Base-by-base conservation (phyloP, 2,329 filamentous ascomycete genomes). In the Hymenoscyphus repandus region DNA sequence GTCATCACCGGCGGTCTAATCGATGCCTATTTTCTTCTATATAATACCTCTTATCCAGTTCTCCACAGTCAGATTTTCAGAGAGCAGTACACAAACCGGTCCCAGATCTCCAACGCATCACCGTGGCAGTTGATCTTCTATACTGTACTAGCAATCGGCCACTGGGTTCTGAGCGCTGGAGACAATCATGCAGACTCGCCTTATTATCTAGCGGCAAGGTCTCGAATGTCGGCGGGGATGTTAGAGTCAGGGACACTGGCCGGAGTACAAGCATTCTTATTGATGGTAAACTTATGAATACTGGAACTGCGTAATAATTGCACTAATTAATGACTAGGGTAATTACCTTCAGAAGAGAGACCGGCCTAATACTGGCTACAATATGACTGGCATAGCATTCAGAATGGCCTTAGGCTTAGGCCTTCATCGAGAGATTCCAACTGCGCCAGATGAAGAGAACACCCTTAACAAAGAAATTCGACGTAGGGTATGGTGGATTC, bases 321-420 rank as follows among this genome's bases (percentile, higher is more conserved):
- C 11, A 20, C 42, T 5, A 49, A 31, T 12, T 11, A 45, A 17
- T 30, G 11, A 5, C 6, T 34, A 54, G 52, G 50, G 53, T 0
- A 76, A 76, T 43, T 77, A 77, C 57, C 65, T 76, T 3, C 76
- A 59, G 30, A 77, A 77, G 55, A 66, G 71, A 22, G 71, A 78
- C 50, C 67, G 74, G 12, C 74, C 74, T 3, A 78, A 78, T 55
- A 76, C 74, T 0, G 73, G 73, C 0, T 77, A 76, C 59, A 77
- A 76, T 54, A 74, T 74, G 46, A 67, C 75, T n/a, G 75, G 75
- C 0, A 67, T 77, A 15, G 75, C 75, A 0, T 68, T 72, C 15
- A 65, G 75, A 20, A 74, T 78, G 69, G 75, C 74, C 0, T 66
- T 78, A 38, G 73, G 74, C 0, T 57, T 78, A 6, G 75, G 76